These are phyloP conservation scores for Calonectria honghensis DNA, from an alignment of 2,329 filamentous ascomycete genomes.

Conservation along the genomic window DNA sequence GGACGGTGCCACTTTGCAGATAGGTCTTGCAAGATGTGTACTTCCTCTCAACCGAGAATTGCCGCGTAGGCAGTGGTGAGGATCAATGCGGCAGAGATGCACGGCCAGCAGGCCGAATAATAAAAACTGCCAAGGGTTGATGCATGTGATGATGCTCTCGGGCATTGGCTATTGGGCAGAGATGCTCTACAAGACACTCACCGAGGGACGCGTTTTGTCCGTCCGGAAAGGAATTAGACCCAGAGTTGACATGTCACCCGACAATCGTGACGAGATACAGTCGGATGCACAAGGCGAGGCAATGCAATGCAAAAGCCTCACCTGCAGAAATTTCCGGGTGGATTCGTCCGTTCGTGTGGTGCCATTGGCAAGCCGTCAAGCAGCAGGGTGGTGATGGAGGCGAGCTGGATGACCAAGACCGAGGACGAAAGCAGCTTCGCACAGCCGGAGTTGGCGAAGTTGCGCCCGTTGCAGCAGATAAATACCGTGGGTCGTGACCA, in stretches of 20 bases:
- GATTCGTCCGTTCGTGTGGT: slow-evolving; percentile 48
- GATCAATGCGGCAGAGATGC: slow-evolving; percentile 21
- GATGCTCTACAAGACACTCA: slow-evolving; percentile 13
- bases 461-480: slow-evolving; percentile 50
- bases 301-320: slow-evolving; percentile 46
- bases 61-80: slow-evolving; percentile 27
- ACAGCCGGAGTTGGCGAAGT: slow-evolving; percentile 17
- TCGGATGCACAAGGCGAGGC: slow-evolving; percentile 39
- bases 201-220: slow-evolving; percentile 14
- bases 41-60: slow-evolving; percentile 37
- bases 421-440: slow-evolving; percentile 29
- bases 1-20: slow-evolving; percentile 51
- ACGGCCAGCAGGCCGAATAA: slow-evolving; percentile 29
- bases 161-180: slow-evolving; percentile 21
- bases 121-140: slow-evolving; percentile 30
- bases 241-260: slow-evolving; percentile 45
- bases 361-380: slow-evolving; percentile 46
- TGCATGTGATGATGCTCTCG: neutral
- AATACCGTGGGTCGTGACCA: slow-evolving; percentile 50
- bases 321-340: slow-evolving; percentile 41
- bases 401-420: slow-evolving; percentile 40
- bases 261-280: slow-evolving; percentile 41
- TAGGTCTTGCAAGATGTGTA: slow-evolving; percentile 45
- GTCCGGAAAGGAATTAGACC: slow-evolving; percentile 37
- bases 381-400: slow-evolving; percentile 14